Percentiles rank a stretch among this genome's conserved stretches.
These are phyloP conservation scores for Pseudofabraea citricarpa DNA, from an alignment of 2,329 filamentous ascomycete genomes.

Conservation along the genomic window DNA sequence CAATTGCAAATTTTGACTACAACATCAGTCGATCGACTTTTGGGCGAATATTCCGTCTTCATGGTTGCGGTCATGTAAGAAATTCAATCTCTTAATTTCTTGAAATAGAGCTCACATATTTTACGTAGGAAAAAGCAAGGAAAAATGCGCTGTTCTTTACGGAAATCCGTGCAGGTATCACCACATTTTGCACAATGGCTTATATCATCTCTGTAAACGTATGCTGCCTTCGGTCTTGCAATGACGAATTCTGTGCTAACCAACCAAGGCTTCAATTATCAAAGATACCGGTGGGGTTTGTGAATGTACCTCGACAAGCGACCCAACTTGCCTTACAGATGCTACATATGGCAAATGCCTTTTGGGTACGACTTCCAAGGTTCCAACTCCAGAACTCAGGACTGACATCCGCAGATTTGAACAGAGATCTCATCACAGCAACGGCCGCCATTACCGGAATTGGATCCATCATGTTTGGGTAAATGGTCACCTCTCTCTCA, in stretches of 20 bases:
- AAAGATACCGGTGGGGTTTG: conserved; percentile 72
- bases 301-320: conserved; percentile 39
- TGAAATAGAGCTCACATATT: too few species aligned
- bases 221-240: too few species aligned
- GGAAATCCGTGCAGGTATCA: conserved; percentile 72
- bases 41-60: conserved; percentile 58
- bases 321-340: conserved; percentile 14
- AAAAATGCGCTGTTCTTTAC: conserved; percentile 66
- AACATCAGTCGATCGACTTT: conserved; percentile 37
- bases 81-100: too few species aligned
- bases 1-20: conserved; percentile 21
- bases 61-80: conserved; percentile 63
- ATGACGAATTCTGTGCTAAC: too few species aligned
- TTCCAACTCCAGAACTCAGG: not conserved
- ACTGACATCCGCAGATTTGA: conserved; percentile 45
- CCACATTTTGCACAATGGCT: conserved; percentile 75
- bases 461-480: conserved; percentile 68
- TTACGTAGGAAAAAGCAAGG: conserved; percentile 56
- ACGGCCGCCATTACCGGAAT: conserved; percentile 74
- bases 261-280: conserved; percentile 56
- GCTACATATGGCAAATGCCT: conserved; percentile 36
- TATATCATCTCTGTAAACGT: conserved; percentile 75
- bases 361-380: conserved; percentile 12
- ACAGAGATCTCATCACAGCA: conserved; percentile 69
- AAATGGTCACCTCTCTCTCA: too few species aligned